Percentiles rank a stretch among this genome's conserved stretches.
phyloP scores from a whole-genome alignment of 2,329 filamentous ascomycete species.

The Aspergillus alliaceus region DNA sequence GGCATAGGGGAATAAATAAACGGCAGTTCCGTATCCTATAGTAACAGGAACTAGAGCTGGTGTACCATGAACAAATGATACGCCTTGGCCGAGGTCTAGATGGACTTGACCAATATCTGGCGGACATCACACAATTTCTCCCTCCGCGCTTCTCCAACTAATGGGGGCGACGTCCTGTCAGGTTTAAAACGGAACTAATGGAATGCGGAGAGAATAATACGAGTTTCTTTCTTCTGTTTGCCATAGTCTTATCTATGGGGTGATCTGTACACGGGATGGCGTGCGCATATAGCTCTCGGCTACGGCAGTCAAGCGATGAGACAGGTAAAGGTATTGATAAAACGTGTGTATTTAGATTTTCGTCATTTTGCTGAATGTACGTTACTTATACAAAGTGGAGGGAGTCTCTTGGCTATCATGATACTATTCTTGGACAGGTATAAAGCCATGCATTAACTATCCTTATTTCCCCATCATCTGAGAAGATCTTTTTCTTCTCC shows the following conservation, averaged over 20 bases:
- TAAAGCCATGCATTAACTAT: background rate
- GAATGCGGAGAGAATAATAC: conserved; percentile 3
- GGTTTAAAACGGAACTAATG: background rate
- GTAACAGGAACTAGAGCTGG: too few species aligned
- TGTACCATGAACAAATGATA: background rate
- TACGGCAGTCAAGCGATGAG: background rate
- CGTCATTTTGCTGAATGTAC: too few species aligned
- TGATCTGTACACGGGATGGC: conserved; percentile 12
- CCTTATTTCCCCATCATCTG: background rate
- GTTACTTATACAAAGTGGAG: too few species aligned
- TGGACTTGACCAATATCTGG: background rate
- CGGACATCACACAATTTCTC: background rate
- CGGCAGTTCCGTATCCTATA: too few species aligned
- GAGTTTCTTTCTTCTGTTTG: background rate
- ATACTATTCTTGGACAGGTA: background rate
- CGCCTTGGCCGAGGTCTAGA: background rate
- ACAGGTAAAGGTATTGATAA: background rate
- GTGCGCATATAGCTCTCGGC: conserved; percentile 15
- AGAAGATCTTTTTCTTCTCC: background rate
- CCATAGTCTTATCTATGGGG: conserved; percentile 3
- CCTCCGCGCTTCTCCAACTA: background rate
- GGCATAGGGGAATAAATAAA: too few species aligned
- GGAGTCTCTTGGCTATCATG: too few species aligned
- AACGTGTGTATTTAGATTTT: background rate
- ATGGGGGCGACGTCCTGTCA: background rate